Conservation (phyloP, 257 asterid species). For the Fraxinus quadrangulata region DNA sequence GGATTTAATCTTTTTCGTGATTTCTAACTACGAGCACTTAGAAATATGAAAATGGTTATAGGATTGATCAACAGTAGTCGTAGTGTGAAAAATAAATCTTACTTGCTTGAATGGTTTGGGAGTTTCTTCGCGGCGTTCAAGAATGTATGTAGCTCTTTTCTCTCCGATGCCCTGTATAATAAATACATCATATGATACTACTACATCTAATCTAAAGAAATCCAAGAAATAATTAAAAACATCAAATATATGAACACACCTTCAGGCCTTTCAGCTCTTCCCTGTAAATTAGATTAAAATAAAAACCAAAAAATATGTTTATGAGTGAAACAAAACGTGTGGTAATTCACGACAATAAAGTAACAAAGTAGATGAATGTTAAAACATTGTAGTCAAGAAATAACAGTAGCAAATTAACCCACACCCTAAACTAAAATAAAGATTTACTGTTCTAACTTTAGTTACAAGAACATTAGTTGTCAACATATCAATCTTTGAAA, state of each 20-base stretch:
- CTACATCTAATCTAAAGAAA: background rate
- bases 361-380: background rate
- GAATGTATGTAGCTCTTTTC: slow-evolving; percentile 73
- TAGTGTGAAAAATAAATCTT: slow-evolving; percentile 40
- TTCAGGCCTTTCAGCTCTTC: slow-evolving; percentile 69
- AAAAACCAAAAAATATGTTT: background rate
- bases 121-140: slow-evolving; percentile 72
- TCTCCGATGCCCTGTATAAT: slow-evolving; percentile 79
- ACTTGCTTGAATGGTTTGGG: slow-evolving; percentile 80
- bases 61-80: background rate
- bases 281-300: slow-evolving; percentile 41
- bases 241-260: slow-evolving; percentile 34
- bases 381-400: background rate
- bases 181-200: background rate
- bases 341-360: no score
- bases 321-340: background rate
- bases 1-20: background rate
- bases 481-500: background rate
- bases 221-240: background rate
- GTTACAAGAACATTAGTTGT: background rate
- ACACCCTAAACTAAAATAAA: background rate
- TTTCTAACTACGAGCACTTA: background rate
- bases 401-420: background rate
- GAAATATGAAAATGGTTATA: no score
- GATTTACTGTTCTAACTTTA: background rate